These are phyloP conservation scores for Russula ochroleuca DNA, from an alignment of 768 basidiomycete genomes.

Conservation along the genomic window DNA sequence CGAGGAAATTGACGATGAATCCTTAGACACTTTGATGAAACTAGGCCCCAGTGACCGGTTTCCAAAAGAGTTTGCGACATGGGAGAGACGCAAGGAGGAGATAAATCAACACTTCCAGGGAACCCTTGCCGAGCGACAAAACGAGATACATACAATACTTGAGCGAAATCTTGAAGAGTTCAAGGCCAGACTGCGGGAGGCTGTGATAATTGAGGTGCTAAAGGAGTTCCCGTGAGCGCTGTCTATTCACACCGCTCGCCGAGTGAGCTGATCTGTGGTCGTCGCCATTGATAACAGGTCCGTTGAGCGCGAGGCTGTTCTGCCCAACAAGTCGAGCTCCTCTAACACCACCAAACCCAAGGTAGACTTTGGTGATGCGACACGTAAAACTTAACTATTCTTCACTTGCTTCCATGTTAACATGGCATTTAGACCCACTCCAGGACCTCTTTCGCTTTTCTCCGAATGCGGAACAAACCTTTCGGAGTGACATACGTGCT, in stretches of 20 bases:
- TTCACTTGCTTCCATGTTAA: neutral
- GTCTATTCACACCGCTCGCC: fast-evolving
- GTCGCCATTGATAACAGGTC: neutral
- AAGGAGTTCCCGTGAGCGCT: constrained; percentile 12
- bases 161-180: neutral
- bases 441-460: constrained; percentile 3
- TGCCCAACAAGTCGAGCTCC: neutral
- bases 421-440: neutral
- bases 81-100: neutral
- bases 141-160: neutral
- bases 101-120: neutral
- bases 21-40: constrained; percentile 9
- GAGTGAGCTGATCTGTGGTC: neutral
- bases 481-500: neutral
- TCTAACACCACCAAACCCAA: neutral
- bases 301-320: constrained; percentile 7
- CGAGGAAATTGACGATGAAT: constrained; percentile 11
- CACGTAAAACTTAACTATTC: neutral
- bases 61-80: neutral
- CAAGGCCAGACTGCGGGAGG: neutral
- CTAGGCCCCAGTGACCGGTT: neutral
- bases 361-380: neutral
- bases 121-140: neutral
- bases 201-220: constrained; percentile 5
- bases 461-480: constrained; percentile 1